These are phyloP conservation scores for Gossypium sturtianum DNA, from an alignment of 345 rosid genomes.

Conservation along the genomic window DNA sequence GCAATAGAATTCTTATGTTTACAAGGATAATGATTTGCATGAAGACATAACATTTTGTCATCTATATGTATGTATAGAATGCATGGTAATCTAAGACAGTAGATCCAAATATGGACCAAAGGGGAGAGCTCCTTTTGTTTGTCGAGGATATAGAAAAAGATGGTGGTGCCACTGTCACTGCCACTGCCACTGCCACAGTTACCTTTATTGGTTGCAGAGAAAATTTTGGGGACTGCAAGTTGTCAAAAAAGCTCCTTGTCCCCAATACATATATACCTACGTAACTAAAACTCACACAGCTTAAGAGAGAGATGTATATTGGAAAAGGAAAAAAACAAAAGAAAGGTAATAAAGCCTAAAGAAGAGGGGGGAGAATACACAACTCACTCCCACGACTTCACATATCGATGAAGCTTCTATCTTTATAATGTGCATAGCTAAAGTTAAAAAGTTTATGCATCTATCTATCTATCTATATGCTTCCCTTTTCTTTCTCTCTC, in stretches of 20 bases:
- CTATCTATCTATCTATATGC: neutral
- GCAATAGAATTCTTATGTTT: neutral
- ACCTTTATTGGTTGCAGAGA: conserved; percentile 44
- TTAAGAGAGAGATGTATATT: neutral
- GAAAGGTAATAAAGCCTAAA: conserved; percentile 40
- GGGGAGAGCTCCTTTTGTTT: neutral
- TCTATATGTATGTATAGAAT: neutral
- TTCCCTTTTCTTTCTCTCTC: neutral
- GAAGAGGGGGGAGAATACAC: conserved; percentile 38
- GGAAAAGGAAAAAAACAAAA: conserved; percentile 1
- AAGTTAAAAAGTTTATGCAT: conserved; percentile 6
- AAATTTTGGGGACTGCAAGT: conserved; percentile 39
- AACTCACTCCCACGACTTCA: conserved; percentile 46
- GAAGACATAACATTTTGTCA: neutral
- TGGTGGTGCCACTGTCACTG: conserved; percentile 15
- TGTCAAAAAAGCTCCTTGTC: conserved; percentile 51
- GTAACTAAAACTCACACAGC: conserved; percentile 9
- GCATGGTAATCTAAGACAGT: neutral
- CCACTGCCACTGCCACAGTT: neutral
- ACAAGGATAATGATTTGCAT: neutral
- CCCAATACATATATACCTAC: conserved; percentile 5
- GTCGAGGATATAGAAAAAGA: conserved; percentile 14
- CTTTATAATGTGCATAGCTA: conserved; percentile 24
- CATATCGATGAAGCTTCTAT: conserved; percentile 67
- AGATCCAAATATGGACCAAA: neutral